Evolutionary conservation across 176 grass and related monocot species (phyloP).

Genomic region (Chloris gayana): DNA sequence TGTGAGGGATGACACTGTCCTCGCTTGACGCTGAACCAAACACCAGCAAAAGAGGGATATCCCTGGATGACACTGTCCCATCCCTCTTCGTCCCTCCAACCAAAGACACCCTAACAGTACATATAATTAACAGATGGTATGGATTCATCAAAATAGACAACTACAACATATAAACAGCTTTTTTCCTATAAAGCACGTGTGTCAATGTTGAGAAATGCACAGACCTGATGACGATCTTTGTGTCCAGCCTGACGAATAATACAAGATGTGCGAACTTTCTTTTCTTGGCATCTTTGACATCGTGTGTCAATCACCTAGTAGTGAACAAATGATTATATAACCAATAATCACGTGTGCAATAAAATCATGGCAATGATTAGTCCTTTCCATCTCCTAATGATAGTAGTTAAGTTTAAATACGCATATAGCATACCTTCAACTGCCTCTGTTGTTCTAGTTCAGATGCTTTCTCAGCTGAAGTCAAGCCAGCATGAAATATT

Average conservation of each 20-base stretch:
- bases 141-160: too few species aligned
- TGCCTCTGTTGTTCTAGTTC: constrained; percentile 82
- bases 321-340: constrained; percentile 4
- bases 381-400: background rate
- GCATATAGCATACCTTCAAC: constrained; percentile 61
- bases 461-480: constrained; percentile 67
- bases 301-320: constrained; percentile 96
- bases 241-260: constrained; percentile 81
- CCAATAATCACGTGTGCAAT: constrained; percentile 1
- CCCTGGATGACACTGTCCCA: too few species aligned
- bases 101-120: background rate
- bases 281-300: constrained; percentile 72
- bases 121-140: background rate
- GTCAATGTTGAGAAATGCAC: background rate
- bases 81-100: too few species aligned
- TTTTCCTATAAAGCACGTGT: too few species aligned
- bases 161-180: too few species aligned
- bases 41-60: too few species aligned
- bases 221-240: constrained; percentile 89
- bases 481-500: constrained; percentile 69
- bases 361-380: background rate
- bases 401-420: constrained; percentile 11
- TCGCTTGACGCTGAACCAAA: too few species aligned
- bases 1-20: too few species aligned
- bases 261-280: constrained; percentile 72